Percentiles rank a stretch among this genome's conserved stretches.
These are phyloP conservation scores for Geranium rotundifolium DNA, from an alignment of 345 rosid genomes.

Conservation along the genomic window DNA sequence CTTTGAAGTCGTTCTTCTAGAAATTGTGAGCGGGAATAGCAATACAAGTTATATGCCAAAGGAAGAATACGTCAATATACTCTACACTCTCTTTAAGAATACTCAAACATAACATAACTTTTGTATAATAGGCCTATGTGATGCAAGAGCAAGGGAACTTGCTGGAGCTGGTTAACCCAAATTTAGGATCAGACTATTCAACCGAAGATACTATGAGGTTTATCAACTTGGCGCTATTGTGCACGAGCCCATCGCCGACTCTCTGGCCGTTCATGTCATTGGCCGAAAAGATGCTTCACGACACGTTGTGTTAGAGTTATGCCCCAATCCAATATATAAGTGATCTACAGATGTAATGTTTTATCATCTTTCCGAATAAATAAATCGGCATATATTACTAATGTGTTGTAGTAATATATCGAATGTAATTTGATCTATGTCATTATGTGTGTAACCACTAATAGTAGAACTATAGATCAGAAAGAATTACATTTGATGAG, in stretches of 20 bases:
- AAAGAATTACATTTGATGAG: no score
- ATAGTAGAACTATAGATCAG: no score
- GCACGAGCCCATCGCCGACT: conserved; percentile 93
- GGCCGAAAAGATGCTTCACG: conserved; percentile 70
- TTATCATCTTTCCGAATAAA: no score
- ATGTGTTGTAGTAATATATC: no score
- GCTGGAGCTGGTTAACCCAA: conserved; percentile 69
- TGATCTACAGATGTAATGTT: no score
- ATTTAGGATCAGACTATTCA: conserved; percentile 42
- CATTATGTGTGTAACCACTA: no score
- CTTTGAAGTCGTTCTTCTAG: conserved; percentile 55
- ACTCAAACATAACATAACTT: no score
- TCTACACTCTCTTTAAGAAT: background rate
- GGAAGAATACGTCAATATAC: conserved; percentile 57
- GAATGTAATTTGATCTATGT: no score
- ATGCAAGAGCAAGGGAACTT: conserved; percentile 90
- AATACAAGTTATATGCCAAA: conserved; percentile 90
- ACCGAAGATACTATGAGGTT: conserved; percentile 52
- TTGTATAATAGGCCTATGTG: conserved; percentile 95
- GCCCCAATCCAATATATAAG: no score
- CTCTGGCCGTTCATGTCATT: conserved; percentile 76
- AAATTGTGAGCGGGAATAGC: conserved; percentile 16
- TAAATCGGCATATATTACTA: no score
- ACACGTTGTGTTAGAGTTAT: no score
- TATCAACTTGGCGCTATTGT: conserved; percentile 60